Percentiles rank a stretch among this genome's conserved stretches.
These are phyloP conservation scores for Crithidia fasciculata DNA, from an alignment of 208 protist species.

Conservation along the genomic window DNA sequence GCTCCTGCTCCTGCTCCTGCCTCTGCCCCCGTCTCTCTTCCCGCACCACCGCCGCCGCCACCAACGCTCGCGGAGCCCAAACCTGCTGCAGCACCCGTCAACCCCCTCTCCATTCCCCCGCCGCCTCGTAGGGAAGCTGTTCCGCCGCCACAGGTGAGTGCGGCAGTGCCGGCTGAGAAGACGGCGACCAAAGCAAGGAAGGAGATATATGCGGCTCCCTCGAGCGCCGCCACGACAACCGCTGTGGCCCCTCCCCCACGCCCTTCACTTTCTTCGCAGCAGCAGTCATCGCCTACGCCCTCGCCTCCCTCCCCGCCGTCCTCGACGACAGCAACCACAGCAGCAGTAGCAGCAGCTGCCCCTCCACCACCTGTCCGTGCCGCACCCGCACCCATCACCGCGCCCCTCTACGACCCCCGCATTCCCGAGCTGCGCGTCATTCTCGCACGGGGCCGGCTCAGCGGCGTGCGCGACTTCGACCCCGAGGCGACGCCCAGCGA, in stretches of 20 bases:
- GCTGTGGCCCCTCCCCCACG: background rate
- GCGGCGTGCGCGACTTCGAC: conserved; percentile 11
- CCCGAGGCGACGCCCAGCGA: conserved; percentile 16
- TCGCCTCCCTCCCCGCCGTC: background rate
- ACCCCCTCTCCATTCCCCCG: background rate
- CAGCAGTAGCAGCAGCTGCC: background rate
- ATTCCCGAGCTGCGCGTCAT: conserved; percentile 33
- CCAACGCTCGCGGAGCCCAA: too few species aligned
- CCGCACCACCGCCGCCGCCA: background rate
- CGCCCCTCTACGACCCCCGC: background rate
- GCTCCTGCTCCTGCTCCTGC: too few species aligned
- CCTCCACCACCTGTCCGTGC: background rate
- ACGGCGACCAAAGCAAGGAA: too few species aligned
- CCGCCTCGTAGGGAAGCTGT: background rate
- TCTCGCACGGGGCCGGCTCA: conserved; percentile 23
- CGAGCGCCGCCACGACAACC: background rate
- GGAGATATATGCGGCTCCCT: too few species aligned
- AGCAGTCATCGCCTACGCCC: background rate
- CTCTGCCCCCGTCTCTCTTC: too few species aligned
- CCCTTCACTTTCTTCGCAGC: background rate
- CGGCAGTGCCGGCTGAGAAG: background rate
- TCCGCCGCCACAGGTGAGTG: background rate
- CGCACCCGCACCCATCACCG: background rate
- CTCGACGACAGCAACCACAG: background rate
- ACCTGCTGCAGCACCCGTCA: background rate